A percentile compares a stretch with the other conserved stretches of the same genome.
phyloP scores from a whole-genome alignment of 768 basidiomycete species.

The Amanita inopinata region DNA sequence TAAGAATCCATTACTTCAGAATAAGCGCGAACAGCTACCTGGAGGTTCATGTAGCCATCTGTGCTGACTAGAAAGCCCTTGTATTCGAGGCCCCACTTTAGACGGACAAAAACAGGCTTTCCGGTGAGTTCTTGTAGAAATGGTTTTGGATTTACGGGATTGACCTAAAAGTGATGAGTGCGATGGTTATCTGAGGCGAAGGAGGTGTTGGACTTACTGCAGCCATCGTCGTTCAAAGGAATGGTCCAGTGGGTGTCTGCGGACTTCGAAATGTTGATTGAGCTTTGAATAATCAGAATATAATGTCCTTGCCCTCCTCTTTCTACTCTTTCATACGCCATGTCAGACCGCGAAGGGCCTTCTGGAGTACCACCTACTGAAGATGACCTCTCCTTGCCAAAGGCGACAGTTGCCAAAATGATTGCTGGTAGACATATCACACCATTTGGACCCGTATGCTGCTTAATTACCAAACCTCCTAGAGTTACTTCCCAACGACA shows the following conservation, averaged over 20 bases:
- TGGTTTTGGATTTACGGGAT: constrained; percentile 97
- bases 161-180: constrained; percentile 40
- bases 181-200: constrained; percentile 5
- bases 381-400: constrained; percentile 90
- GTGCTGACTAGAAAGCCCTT: constrained; percentile 98
- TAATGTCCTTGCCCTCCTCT: no score
- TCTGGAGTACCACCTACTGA: constrained; percentile 57
- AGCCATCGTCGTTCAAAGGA: constrained; percentile 45
- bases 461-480: constrained; percentile 12
- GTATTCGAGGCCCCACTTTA: constrained; percentile 99
- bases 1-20: constrained; percentile 1
- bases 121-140: constrained; percentile 98
- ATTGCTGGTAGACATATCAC: constrained; percentile 56
- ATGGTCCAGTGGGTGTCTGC: constrained; percentile 22
- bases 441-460: constrained; percentile 8
- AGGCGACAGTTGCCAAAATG: constrained; percentile 97
- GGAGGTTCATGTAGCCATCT: constrained; percentile 99
- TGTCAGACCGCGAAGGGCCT: constrained; percentile 90
- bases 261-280: constrained; percentile 32
- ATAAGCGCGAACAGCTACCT: constrained; percentile 40
- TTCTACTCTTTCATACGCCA: no score
- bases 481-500: constrained; percentile 87
- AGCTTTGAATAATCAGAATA: no score
- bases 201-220: constrained; percentile 34
- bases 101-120: constrained; percentile 86